These are phyloP conservation scores for Papiliotrema fonsecae DNA, from an alignment of 1,284 basidiomycete genomes.

Conservation along the genomic window DNA sequence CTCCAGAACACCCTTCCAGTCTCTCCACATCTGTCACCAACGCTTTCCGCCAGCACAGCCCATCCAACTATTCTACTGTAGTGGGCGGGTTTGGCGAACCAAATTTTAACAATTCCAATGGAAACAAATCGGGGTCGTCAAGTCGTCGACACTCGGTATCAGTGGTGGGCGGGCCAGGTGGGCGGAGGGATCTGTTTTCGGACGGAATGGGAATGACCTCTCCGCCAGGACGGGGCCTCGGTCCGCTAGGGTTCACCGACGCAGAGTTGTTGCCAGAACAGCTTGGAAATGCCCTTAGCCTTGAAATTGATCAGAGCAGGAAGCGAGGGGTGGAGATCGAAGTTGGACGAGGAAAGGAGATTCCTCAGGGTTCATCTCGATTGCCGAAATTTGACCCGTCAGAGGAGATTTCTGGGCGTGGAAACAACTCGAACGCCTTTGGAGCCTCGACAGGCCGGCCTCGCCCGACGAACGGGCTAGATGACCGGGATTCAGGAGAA, in stretches of 20 bases:
- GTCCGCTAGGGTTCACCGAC: slow-evolving; percentile 56
- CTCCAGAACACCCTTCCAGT: slow-evolving; percentile 21
- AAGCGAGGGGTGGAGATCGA: slow-evolving; percentile 16
- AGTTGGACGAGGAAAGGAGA: slow-evolving; percentile 4
- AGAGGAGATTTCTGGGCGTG: not conserved
- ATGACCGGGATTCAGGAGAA: not conserved
- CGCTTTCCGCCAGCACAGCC: slow-evolving; percentile 18
- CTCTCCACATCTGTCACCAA: slow-evolving; percentile 30
- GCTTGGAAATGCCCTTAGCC: slow-evolving; percentile 58
- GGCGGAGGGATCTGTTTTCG: slow-evolving; percentile 39
- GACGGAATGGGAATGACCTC: slow-evolving; percentile 61
- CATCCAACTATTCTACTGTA: slow-evolving; percentile 21
- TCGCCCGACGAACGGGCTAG: not conserved
- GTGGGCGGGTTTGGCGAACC: slow-evolving; percentile 28
- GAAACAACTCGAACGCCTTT: slow-evolving; percentile 1
- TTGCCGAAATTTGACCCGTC: not conserved
- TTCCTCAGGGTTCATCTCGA: not conserved
- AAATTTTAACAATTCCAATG: slow-evolving; percentile 12
- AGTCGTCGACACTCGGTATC: slow-evolving; percentile 80
- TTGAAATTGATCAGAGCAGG: slow-evolving; percentile 53
- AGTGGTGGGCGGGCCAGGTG: slow-evolving; percentile 54
- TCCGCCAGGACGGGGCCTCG: slow-evolving; percentile 28
- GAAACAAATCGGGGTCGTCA: slow-evolving; percentile 58
- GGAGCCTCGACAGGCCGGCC: slow-evolving; percentile 3
- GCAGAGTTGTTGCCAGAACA: slow-evolving; percentile 67